Evolutionary conservation across 192 early-diverging fungal genomes (phyloP).

Genomic region (Coemansia sp.): DNA sequence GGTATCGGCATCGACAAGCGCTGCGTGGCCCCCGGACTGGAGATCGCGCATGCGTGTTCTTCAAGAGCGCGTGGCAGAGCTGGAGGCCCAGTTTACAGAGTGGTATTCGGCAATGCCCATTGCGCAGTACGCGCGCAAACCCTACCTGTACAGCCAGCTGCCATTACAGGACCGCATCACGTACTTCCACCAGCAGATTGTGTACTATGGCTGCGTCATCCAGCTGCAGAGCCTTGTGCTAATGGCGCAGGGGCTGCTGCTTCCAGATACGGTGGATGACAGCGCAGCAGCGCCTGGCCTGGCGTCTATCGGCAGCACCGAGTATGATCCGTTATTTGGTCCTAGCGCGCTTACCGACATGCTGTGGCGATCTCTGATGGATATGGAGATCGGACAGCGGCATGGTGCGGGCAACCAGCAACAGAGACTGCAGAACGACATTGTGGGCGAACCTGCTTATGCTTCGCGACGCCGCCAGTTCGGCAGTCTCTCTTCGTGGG

Average conservation of each 20-base stretch:
- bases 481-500: constrained; percentile 22
- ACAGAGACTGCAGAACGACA: constrained; percentile 1
- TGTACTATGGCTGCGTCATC: constrained; percentile 48
- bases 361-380: constrained; percentile 41
- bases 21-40: constrained; percentile 52
- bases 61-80: constrained; percentile 32
- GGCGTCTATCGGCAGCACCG: neutral
- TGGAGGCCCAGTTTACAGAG: constrained; percentile 41
- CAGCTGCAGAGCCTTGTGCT: constrained; percentile 47
- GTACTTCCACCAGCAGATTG: constrained; percentile 49
- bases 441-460: constrained; percentile 11
- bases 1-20: constrained; percentile 20
- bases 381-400: constrained; percentile 9
- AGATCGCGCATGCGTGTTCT: constrained; percentile 50
- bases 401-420: neutral
- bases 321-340: constrained; percentile 7
- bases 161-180: constrained; percentile 50
- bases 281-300: constrained; percentile 3
- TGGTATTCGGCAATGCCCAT: constrained; percentile 50
- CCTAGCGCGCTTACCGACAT: constrained; percentile 33
- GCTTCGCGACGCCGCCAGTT: constrained; percentile 36
- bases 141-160: constrained; percentile 42
- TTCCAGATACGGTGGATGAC: constrained; percentile 39
- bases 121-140: constrained; percentile 35
- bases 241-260: constrained; percentile 37